A percentile compares a stretch with the other conserved stretches of the same genome.
phyloP scores from a whole-genome alignment of 2,329 filamentous ascomycete species.

The Aspergillus fischeri region DNA sequence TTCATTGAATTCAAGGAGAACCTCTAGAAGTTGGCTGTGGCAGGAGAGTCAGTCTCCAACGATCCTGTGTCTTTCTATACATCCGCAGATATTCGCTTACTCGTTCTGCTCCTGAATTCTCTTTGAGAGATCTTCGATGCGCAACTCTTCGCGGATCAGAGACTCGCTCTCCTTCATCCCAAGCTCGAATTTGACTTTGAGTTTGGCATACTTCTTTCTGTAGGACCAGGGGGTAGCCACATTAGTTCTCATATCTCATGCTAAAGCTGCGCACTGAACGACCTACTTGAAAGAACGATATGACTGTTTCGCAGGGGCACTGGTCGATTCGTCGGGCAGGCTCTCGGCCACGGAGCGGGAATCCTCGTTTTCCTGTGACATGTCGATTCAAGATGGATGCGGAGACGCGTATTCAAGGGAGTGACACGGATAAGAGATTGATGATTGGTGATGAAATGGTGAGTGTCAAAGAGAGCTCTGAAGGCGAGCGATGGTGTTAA shows the following conservation, averaged over 20 bases:
- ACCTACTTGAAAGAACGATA: conserved; percentile 65
- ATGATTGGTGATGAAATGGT: conserved; percentile 1
- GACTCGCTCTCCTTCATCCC: conserved; percentile 67
- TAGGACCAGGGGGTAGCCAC: background rate
- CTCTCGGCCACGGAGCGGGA: conserved; percentile 25
- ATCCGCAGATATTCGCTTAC: conserved; percentile 50
- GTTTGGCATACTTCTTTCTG: conserved; percentile 83
- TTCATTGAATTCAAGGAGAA: conserved; percentile 86
- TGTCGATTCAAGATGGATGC: conserved; percentile 11
- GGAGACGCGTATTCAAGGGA: background rate
- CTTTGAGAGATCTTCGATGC: conserved; percentile 74
- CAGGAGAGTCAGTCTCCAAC: conserved; percentile 6
- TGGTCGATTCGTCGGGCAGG: conserved; percentile 28
- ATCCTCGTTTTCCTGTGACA: conserved; percentile 32
- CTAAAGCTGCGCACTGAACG: background rate
- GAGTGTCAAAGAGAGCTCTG: conserved; percentile 4
- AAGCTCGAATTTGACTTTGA: conserved; percentile 75
- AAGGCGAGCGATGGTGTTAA: conserved; percentile 2
- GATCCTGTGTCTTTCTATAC: background rate
- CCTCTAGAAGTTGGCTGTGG: conserved; percentile 75
- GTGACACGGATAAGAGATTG: background rate
- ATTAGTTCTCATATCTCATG: conserved; percentile 6
- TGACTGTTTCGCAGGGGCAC: conserved; percentile 46
- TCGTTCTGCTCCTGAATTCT: conserved; percentile 88
- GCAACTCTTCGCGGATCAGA: conserved; percentile 73